Base-by-base conservation (phyloP, 768 basidiomycete species). In the Boletus coccyginus region DNA sequence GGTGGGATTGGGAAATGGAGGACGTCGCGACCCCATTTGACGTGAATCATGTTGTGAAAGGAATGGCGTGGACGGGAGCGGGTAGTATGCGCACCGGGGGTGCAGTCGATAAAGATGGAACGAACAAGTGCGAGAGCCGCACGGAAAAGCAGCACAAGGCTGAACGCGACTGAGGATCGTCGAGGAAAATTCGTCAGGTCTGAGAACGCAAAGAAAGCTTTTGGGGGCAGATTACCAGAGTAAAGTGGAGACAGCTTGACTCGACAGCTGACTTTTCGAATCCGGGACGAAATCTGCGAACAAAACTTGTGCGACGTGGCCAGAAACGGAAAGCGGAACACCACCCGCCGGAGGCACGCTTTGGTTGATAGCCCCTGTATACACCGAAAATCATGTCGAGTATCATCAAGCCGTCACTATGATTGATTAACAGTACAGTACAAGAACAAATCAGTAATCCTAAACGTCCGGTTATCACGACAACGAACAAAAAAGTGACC, bases 1-100 rank as follows among this genome's bases (percentile, higher is more conserved):
- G 80, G 73, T 9, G 90, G 88, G 7, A 88, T 73, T 12, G 79
- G 73, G 42, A 85, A 74, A 55, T 78, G 76, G 54, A 85, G 66
- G 68, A 75, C 71, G 59, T 81, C 80, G 50, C 76, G 73, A 19
- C 70, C 78, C 80, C 80, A 81, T 66, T 81, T 82, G 55, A 81
- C 76, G 58, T 69, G 66, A 33, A 79, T 64, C 70, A 73, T 77
- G 67, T 73, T 70, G 55, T 60, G 24, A 31, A 62, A 59, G 16
- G 57, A 57, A 27, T 46, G 52, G 24, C 57, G 65, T 13, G 46
- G 41, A 32, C 35, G 63, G 8, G 45, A 17, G 46, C 52, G 21
- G 43, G 36, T 21, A 41, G 36, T 21, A 14, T 24, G 14, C 14
- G 11, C 8, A 53, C 19, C 39, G 7, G 11, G 12, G 9, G 9